These are phyloP conservation scores for Aureobasidium sp. DNA, from an alignment of 2,329 filamentous ascomycete species.

Conservation along the genomic window DNA sequence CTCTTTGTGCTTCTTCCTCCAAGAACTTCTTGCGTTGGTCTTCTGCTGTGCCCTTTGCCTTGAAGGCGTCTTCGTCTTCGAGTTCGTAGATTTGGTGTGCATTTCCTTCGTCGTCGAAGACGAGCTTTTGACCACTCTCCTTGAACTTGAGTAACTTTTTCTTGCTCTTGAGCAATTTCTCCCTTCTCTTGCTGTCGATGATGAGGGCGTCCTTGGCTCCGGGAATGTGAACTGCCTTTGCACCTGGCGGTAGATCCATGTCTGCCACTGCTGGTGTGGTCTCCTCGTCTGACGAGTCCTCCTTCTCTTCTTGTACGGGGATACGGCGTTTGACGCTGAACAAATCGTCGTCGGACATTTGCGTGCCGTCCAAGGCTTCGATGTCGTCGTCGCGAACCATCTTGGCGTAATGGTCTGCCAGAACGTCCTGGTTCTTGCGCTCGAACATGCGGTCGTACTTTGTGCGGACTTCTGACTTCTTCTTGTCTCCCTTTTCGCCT, in stretches of 20 bases:
- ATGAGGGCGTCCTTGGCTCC: constrained; percentile 63
- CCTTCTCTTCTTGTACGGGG: constrained; percentile 52
- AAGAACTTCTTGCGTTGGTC: constrained; percentile 71
- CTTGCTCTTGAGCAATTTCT: constrained; percentile 91
- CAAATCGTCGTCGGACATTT: constrained; percentile 55
- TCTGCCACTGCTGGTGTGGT: constrained; percentile 40
- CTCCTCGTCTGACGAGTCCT: constrained; percentile 31
- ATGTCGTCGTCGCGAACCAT: constrained; percentile 57
- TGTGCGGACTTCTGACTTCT: constrained; percentile 68
- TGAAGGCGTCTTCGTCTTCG: constrained; percentile 75
- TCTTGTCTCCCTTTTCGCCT: constrained; percentile 37
- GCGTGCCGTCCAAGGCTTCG: constrained; percentile 28
- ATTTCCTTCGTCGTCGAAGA: constrained; percentile 88
- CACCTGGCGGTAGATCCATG: constrained; percentile 35
- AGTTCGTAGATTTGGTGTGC: constrained; percentile 82
- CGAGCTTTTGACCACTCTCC: constrained; percentile 72
- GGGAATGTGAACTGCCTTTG: constrained; percentile 55
- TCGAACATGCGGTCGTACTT: constrained; percentile 99
- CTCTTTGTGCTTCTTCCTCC: constrained; percentile 62
- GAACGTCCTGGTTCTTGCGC: constrained; percentile 86
- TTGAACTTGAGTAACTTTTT: constrained; percentile 86
- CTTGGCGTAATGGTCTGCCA: constrained; percentile 89
- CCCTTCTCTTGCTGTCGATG: constrained; percentile 88
- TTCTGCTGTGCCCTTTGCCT: constrained; percentile 63
- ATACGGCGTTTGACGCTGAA: constrained; percentile 91